Evolutionary conservation across 176 grass and related monocot species (phyloP), one percentile per base, ranked within the genome.

Genomic region (Ensete glaucum): DNA sequence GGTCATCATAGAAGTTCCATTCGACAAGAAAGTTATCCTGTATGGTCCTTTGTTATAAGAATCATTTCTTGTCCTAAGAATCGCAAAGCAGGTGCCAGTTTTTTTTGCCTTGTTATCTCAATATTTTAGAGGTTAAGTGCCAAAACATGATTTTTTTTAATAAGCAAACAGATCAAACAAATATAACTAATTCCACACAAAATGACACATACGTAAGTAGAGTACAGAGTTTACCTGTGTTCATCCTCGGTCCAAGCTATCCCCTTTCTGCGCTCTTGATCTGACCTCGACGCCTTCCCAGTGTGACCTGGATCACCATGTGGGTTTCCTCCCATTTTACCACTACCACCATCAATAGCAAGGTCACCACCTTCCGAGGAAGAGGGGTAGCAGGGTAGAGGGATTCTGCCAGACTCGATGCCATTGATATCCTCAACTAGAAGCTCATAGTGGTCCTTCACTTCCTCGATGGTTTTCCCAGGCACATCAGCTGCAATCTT

Each of bases 221-320:
- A 23, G 11, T 73, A 9, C 34, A 2, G 53, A 75, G 57, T 7
- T 58, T 53, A 98, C 94, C 88, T 98, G 90, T 98, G 94, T 59
- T 98, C 94, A 64, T 98, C 94, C 79, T 98, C 94, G 16, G 94
- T 98, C 94, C 94, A 98, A 34, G 94, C 94, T 69, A 98, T 91
- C 54, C 94, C 94, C 72, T 93, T 98, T 67, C 88, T 75, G 75
- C 94, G 86, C 77, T 93, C 94, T 80, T 93, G 90, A 48, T 93
- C 94, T 1, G 94, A 82, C 82, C 87, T 88, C 11, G 88, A 85
- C 2, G 72, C 82, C 83, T 93, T 93, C 0, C 82, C 87, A 50
- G 76, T 79, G 19, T 87, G 81, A 1, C 26, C 24, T 0, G 76
- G 82, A 29, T 71, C 86, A n/a, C 82, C 84, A 1, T 67, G 60